Evolutionary conservation across 2,329 filamentous ascomycete species (phyloP).

Genomic region (Trichoderma brevicompactum): DNA sequence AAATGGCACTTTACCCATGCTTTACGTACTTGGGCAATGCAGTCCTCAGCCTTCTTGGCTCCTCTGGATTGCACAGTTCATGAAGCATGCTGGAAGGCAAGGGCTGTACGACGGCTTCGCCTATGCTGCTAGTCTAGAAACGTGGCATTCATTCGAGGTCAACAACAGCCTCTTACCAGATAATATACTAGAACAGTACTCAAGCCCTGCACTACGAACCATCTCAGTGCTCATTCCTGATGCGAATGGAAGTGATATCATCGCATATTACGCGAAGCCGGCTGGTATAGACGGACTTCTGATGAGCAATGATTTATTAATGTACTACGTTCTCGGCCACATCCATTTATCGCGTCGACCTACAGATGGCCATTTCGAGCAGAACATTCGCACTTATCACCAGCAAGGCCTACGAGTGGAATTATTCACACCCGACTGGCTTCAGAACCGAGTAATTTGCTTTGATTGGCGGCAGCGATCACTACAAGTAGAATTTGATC

Average conservation of each 20-base stretch:
- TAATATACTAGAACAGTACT: neutral
- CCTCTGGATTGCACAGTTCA: constrained; percentile 7
- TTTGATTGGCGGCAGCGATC: constrained; percentile 11
- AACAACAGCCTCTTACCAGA: neutral
- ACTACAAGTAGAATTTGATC: constrained; percentile 16
- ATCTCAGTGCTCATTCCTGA: constrained; percentile 6
- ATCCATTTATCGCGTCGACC: neutral
- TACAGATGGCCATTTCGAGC: neutral
- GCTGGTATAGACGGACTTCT: neutral
- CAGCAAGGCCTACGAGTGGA: neutral
- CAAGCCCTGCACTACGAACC: neutral
- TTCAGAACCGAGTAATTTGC: neutral
- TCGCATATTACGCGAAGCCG: constrained; percentile 13
- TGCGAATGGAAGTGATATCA: neutral
- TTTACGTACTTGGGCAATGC: constrained; percentile 20
- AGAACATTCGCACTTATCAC: neutral
- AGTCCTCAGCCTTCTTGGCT: constrained; percentile 3
- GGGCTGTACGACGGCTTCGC: constrained; percentile 11
- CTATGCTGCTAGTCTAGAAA: constrained; percentile 9
- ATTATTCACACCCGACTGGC: constrained; percentile 15
- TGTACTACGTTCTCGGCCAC: constrained; percentile 15
- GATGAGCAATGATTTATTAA: neutral
- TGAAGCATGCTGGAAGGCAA: neutral
- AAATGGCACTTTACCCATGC: neutral
- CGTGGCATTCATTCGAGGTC: constrained; percentile 14